Conservation (phyloP, 331 rosid genomes). For the Dryas integrifolia region DNA sequence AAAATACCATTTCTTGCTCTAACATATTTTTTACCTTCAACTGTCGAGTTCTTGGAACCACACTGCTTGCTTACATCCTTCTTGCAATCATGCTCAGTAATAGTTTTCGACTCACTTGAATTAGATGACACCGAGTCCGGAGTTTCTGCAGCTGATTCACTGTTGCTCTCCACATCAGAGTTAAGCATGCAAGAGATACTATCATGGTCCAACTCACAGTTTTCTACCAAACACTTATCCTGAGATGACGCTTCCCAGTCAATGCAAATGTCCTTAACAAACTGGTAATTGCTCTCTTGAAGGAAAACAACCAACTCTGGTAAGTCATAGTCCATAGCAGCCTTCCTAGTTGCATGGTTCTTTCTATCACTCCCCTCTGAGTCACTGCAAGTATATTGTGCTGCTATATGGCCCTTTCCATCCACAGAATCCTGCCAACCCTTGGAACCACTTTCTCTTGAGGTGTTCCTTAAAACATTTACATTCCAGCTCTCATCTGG, state of each 20-base stretch:
- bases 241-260: conserved; percentile 29
- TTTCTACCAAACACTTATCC: conserved; percentile 20
- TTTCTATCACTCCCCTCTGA: conserved; percentile 10
- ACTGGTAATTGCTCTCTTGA: conserved; percentile 57
- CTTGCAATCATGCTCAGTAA: conserved; percentile 11
- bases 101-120: conserved; percentile 19
- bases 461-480: neutral
- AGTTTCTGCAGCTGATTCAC: conserved; percentile 29
- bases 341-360: conserved; percentile 20
- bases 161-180: conserved; percentile 17
- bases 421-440: conserved; percentile 28
- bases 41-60: conserved; percentile 16
- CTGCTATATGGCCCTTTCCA: conserved; percentile 1
- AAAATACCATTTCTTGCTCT: conserved; percentile 18
- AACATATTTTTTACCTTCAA: conserved; percentile 19
- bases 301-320: conserved; percentile 75
- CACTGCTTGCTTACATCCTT: conserved; percentile 26
- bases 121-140: conserved; percentile 21
- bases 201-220: conserved; percentile 30
- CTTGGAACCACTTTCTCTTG: neutral
- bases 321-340: conserved; percentile 41
- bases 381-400: too few relatives aligned
- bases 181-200: conserved; percentile 21
- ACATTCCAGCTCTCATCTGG: conserved; percentile 8
- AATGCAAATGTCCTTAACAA: conserved; percentile 50